Evolutionary conservation across 1,284 basidiomycete species (phyloP), one percentile per base, ranked within the genome.

Genomic region (Trametes pubescens): DNA sequence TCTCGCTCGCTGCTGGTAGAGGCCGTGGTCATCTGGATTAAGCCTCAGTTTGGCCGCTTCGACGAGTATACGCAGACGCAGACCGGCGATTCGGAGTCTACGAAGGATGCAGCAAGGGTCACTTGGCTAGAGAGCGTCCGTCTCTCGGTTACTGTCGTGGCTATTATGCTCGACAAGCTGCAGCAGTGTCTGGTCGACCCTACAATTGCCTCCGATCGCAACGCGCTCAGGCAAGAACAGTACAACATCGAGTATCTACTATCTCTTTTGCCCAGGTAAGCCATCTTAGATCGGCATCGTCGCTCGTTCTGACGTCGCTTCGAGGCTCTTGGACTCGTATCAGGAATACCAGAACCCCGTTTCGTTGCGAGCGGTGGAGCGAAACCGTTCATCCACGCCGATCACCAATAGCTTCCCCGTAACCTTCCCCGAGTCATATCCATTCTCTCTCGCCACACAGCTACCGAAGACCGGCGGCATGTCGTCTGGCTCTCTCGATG

Each of bases 391-490:
- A 0, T 81, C 85, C 1, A 82, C 87, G 0, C 87, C 91, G 0
- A 80, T 85, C 26, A 87, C 90, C 52, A 80, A 89, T 32, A 73
- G 83, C 3, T 77, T 89, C 4, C 95, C 96, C 0, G 89, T 95
- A 59, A 91, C 94, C 1, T 98, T 98, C 78, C 97, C 96, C 0
- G 91, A 95, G 64, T 92, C 95, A 0, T 96, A 98, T 74, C 97
- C 96, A 0, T 96, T 98, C 77, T 90, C 95, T 1, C 83, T 98
- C 4, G 75, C 96, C 11, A 84, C 93, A 0, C 84, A 88, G 47
- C 77, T 88, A 60, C 86, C 94, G 51, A 81, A 89, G 71, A 72
- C 82, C 64, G 72, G 82, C 66, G 77, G 80, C 21, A 79, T 81
- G 69, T 73, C 81, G n/a, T 79, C 80, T 44, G 81, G 74, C 44